A percentile compares a stretch with the other conserved stretches of the same genome.
These are phyloP conservation scores for Capsicum rhomboideum DNA, from an alignment of 257 asterid genomes.

Conservation along the genomic window DNA sequence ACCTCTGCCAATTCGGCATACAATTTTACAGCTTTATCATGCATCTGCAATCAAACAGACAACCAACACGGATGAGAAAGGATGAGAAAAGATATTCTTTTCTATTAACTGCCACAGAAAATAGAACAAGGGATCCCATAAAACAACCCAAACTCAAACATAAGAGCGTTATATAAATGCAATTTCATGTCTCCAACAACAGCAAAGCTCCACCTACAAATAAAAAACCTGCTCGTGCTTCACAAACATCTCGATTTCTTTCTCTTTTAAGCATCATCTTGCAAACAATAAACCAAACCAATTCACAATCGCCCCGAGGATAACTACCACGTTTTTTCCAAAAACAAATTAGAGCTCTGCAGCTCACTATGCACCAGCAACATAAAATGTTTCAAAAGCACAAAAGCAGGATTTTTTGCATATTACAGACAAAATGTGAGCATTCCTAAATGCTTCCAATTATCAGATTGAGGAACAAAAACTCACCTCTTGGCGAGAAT, in stretches of 20 bases:
- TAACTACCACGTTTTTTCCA: not conserved
- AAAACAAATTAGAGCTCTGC: not conserved
- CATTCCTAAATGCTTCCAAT: not conserved
- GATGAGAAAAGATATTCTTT: not conserved
- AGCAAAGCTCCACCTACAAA: not conserved
- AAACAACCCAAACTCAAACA: not conserved
- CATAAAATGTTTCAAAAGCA: not conserved
- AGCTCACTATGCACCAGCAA: not conserved
- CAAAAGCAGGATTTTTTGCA: not conserved
- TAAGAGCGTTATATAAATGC: not conserved
- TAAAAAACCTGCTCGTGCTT: not conserved
- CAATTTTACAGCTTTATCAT: conserved; percentile 78
- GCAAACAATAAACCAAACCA: not conserved
- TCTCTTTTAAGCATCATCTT: not conserved
- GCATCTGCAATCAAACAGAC: conserved; percentile 56
- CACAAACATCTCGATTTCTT: not conserved
- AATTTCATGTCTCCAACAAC: not conserved
- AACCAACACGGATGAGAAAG: not conserved
- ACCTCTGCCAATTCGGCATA: conserved; percentile 96
- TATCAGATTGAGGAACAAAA: not conserved
- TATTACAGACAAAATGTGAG: not conserved
- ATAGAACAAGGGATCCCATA: not conserved
- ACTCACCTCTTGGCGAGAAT: conserved; percentile 79
- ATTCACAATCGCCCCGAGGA: not conserved
- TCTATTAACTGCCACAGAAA: not conserved